These are phyloP conservation scores for Fonsecaea monophora DNA, from an alignment of 2,329 filamentous ascomycete genomes.

Conservation along the genomic window DNA sequence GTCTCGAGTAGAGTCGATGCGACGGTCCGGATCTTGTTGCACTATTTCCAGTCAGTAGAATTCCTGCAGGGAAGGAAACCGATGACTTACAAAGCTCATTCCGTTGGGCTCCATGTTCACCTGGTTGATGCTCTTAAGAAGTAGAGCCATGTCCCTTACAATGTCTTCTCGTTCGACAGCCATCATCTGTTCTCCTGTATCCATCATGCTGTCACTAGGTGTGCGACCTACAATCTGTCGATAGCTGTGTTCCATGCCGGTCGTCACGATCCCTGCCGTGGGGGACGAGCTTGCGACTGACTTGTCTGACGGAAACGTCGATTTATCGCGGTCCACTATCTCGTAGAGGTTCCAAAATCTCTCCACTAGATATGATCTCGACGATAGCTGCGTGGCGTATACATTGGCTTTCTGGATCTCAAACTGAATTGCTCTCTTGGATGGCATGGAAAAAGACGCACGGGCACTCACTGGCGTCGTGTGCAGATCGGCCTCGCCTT, in stretches of 20 bases:
- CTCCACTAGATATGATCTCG: constrained; percentile 83
- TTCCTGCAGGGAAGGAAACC: background rate
- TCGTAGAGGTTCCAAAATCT: constrained; percentile 81
- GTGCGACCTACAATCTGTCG: constrained; percentile 32
- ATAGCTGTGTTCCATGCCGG: constrained; percentile 36
- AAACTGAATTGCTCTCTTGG: constrained; percentile 64
- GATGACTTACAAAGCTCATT: constrained; percentile 64
- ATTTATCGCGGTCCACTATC: constrained; percentile 58
- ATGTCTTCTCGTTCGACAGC: constrained; percentile 79
- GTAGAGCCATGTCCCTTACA: constrained; percentile 76
- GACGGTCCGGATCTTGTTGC: constrained; percentile 83
- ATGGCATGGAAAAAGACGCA: constrained; percentile 33
- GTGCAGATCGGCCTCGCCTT: constrained; percentile 23
- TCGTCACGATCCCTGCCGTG: constrained; percentile 33
- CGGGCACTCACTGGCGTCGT: constrained; percentile 26
- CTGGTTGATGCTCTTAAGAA: constrained; percentile 79
- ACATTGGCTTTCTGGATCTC: constrained; percentile 95
- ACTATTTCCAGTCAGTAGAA: constrained; percentile 47
- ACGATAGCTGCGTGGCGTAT: constrained; percentile 79
- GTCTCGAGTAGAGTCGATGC: constrained; percentile 77
- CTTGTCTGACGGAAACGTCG: constrained; percentile 33
- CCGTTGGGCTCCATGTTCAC: constrained; percentile 80
- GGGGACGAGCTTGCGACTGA: constrained; percentile 35
- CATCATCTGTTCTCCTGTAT: constrained; percentile 60
- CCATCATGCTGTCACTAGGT: constrained; percentile 40